Conservation (phyloP, 208 protist species). For the Jaenimonas drosophilae region DNA sequence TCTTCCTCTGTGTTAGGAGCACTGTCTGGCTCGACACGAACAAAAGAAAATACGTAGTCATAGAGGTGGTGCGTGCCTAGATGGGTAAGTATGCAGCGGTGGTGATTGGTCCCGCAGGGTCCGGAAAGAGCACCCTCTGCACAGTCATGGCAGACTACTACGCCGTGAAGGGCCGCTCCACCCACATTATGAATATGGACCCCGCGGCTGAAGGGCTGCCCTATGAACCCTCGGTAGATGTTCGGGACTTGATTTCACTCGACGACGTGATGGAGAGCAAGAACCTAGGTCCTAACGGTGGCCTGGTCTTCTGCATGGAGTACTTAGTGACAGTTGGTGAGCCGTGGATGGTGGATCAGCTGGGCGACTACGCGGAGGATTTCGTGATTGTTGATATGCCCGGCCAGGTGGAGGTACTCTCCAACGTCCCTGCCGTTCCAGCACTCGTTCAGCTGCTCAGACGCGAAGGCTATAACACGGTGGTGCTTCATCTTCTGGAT, state of each 20-base stretch:
- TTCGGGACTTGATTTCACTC: slow-evolving; percentile 92
- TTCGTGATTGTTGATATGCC: slow-evolving; percentile 99
- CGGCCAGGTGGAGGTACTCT: slow-evolving; percentile 99
- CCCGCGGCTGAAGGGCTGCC: slow-evolving; percentile 93
- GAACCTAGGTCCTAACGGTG: slow-evolving; percentile 97
- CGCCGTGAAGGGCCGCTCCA: slow-evolving; percentile 69
- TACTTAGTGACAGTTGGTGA: slow-evolving; percentile 91
- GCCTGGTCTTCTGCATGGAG: slow-evolving; percentile 98
- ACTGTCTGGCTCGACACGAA: neutral
- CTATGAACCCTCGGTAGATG: slow-evolving; percentile 90
- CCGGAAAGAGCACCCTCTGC: slow-evolving; percentile 90
- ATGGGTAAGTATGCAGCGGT: slow-evolving; percentile 90
- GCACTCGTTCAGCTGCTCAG: slow-evolving; percentile 77
- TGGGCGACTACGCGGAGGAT: slow-evolving; percentile 91
- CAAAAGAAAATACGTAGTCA: slow-evolving; percentile 1
- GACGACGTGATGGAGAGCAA: slow-evolving; percentile 90
- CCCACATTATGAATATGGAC: slow-evolving; percentile 97
- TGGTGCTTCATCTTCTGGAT: slow-evolving; percentile 83
- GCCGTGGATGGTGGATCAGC: slow-evolving; percentile 91
- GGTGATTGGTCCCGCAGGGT: slow-evolving; percentile 89
- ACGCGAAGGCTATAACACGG: slow-evolving; percentile 68
- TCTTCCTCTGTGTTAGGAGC: no score
- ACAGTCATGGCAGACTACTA: slow-evolving; percentile 76
- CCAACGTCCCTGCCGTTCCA: slow-evolving; percentile 90
- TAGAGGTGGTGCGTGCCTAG: neutral